Percentiles rank a stretch among this genome's conserved stretches.
Evolutionary conservation across 768 basidiomycete species (phyloP).

Genomic region (Boletus coccyginus): DNA sequence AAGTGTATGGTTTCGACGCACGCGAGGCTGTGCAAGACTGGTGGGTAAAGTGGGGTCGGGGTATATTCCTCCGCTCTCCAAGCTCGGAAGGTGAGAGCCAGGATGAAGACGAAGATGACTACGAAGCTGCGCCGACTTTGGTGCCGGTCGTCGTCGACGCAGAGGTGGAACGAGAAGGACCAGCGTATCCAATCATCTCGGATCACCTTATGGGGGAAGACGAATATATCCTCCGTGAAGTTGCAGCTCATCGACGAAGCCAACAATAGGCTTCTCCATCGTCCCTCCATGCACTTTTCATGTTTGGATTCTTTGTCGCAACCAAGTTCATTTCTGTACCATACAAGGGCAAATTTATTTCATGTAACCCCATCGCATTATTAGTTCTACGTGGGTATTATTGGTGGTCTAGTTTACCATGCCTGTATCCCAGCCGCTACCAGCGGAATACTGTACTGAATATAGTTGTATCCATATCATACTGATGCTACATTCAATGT

Average conservation of each 20-base stretch:
- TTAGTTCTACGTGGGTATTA: background rate
- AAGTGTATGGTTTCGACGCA: conserved; percentile 47
- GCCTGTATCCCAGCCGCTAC: background rate
- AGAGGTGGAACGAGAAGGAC: conserved; percentile 10
- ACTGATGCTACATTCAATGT: conserved; percentile 1
- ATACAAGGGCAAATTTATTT: background rate
- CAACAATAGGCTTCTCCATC: background rate
- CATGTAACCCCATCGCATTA: background rate
- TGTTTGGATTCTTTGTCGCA: background rate
- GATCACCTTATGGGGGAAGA: conserved; percentile 15
- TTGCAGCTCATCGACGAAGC: background rate
- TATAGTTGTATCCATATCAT: background rate
- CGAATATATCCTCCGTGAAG: conserved; percentile 10
- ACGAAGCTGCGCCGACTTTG: background rate
- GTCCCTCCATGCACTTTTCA: background rate
- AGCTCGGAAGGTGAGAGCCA: background rate
- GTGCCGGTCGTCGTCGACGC: conserved; percentile 10
- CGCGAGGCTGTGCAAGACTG: conserved; percentile 57
- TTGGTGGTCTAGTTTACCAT: background rate
- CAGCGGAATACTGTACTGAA: background rate
- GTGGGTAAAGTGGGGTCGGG: conserved; percentile 54
- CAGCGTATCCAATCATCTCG: conserved; percentile 4
- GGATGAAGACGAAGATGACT: background rate
- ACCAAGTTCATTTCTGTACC: background rate
- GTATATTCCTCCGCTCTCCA: conserved; percentile 3